A percentile compares a stretch with the other conserved stretches of the same genome.
These are phyloP conservation scores for Metroxylon sagu DNA, from an alignment of 176 grass and related monocot species.

Conservation along the genomic window DNA sequence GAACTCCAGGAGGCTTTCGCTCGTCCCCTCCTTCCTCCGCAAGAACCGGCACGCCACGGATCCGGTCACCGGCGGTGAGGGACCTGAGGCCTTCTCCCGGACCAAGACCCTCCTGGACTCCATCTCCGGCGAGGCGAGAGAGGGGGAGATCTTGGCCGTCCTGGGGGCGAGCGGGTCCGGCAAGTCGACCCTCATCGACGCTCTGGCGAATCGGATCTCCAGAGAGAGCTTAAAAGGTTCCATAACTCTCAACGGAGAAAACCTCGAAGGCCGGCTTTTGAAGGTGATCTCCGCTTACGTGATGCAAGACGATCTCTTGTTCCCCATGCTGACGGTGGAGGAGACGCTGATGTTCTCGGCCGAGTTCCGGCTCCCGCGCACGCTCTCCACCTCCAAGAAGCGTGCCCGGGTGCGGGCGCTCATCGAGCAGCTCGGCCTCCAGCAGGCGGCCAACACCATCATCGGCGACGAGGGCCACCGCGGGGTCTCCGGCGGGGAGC, in stretches of 20 bases:
- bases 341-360: conserved; percentile 98
- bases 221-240: conserved; percentile 80
- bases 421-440: conserved; percentile 86
- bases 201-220: conserved; percentile 76
- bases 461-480: conserved; percentile 97
- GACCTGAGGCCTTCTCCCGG: neutral
- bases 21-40: too few species aligned
- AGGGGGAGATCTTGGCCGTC: conserved; percentile 95
- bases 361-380: conserved; percentile 92
- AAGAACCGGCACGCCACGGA: too few species aligned
- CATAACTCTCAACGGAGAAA: conserved; percentile 76
- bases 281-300: conserved; percentile 98
- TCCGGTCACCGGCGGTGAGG: too few species aligned
- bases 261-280: conserved; percentile 59
- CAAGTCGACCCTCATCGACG: conserved; percentile 95
- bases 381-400: conserved; percentile 63
- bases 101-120: conserved; percentile 70
- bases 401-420: conserved; percentile 73
- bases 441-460: conserved; percentile 66
- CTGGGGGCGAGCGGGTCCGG: conserved; percentile 92
- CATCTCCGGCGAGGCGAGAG: conserved; percentile 78
- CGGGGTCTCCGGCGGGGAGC: conserved; percentile 87
- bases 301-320: conserved; percentile 93
- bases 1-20: conserved; percentile 31
- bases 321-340: conserved; percentile 95